Evolutionary conservation across 208 protist species (phyloP).

Genomic region (Leishmania gerbilli): DNA sequence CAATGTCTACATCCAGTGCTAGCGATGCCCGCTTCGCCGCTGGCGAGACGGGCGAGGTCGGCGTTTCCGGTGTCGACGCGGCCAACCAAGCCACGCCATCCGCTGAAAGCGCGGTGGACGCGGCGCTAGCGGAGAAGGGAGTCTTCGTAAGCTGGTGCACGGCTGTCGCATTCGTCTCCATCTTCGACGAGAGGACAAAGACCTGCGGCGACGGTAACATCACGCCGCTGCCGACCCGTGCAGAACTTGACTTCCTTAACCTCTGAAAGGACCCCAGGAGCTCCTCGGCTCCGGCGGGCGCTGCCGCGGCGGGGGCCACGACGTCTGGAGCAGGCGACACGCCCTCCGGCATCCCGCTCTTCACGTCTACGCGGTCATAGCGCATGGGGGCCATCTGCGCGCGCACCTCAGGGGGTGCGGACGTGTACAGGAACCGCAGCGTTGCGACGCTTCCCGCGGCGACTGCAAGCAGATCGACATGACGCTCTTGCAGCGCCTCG

Average conservation of each 20-base stretch:
- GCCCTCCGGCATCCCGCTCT: conserved; percentile 69
- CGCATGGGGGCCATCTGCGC: conserved; percentile 48
- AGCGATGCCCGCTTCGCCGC: not conserved
- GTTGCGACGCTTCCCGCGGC: conserved; percentile 59
- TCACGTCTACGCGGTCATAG: conserved; percentile 76
- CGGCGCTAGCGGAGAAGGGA: not conserved
- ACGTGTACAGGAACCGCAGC: conserved; percentile 40
- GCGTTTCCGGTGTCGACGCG: not conserved
- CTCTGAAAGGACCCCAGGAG: not conserved
- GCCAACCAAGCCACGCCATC: not conserved
- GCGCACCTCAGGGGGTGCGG: conserved; percentile 5
- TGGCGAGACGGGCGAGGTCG: not conserved
- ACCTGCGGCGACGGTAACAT: not conserved
- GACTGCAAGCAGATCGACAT: conserved; percentile 68
- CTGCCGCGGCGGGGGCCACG: conserved; percentile 1
- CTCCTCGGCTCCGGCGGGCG: not conserved
- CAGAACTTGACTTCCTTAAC: not conserved
- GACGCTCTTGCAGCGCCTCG: conserved; percentile 53
- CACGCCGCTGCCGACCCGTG: not conserved
- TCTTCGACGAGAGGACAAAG: not conserved
- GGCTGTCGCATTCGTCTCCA: not conserved
- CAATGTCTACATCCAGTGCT: not conserved
- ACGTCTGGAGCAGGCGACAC: conserved; percentile 5
- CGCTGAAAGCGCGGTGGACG: not conserved
- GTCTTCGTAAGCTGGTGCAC: not conserved